A percentile compares a stretch with the other conserved stretches of the same genome.
Evolutionary conservation across 331 rosid genomes (phyloP).

Genomic region (Prunus yedoensis): DNA sequence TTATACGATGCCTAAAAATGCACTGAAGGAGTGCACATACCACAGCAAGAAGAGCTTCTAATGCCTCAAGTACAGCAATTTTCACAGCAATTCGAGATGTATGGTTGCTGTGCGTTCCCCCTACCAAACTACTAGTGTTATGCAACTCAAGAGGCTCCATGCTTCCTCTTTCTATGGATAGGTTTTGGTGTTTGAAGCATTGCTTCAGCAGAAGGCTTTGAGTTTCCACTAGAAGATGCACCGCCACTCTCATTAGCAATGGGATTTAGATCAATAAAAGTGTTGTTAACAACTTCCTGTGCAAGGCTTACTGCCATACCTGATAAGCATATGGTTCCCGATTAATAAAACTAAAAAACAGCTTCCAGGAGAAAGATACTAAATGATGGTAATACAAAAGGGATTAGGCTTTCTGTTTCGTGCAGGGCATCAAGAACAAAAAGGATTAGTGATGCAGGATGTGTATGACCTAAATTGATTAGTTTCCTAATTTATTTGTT

Average conservation of each 20-base stretch:
- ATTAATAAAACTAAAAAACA: too few species aligned
- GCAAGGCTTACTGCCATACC: constrained; percentile 76
- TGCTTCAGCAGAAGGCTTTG: constrained; percentile 37
- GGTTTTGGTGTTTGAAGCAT: constrained; percentile 26
- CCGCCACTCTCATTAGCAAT: constrained; percentile 28
- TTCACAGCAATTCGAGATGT: constrained; percentile 49
- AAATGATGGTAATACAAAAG: not conserved
- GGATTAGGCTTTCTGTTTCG: too few species aligned
- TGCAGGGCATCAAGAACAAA: too few species aligned
- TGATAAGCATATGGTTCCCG: constrained; percentile 33
- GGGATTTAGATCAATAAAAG: constrained; percentile 60
- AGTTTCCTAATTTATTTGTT: too few species aligned
- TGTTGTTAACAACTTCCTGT: constrained; percentile 60
- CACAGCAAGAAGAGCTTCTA: constrained; percentile 75
- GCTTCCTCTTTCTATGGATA: constrained; percentile 66
- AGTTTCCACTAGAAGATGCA: constrained; percentile 34
- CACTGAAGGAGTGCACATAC: constrained; percentile 34
- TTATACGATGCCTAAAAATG: not conserved
- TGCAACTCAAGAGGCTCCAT: constrained; percentile 33
- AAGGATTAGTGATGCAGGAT: too few species aligned
- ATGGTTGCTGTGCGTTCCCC: constrained; percentile 29
- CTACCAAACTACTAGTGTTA: constrained; percentile 34
- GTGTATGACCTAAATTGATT: too few species aligned
- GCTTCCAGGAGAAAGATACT: too few species aligned
- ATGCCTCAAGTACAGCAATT: constrained; percentile 74